Evolutionary conservation across 2,329 filamentous ascomycete species (phyloP).

Genomic region (Nemania sp.): DNA sequence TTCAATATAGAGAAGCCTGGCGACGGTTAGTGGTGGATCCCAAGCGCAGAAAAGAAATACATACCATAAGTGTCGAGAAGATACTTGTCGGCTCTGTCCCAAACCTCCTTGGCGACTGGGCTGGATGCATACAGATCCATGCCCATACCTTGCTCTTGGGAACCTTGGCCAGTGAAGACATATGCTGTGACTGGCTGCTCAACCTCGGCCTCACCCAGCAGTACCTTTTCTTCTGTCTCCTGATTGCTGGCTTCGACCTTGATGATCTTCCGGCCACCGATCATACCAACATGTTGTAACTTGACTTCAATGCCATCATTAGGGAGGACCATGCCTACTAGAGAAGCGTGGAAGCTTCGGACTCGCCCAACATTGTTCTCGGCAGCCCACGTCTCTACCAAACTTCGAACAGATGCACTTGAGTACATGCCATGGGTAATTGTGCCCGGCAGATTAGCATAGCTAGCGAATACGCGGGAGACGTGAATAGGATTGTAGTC

Average conservation of each 20-base stretch:
- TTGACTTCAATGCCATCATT: slow-evolving; percentile 95
- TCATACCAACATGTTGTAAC: slow-evolving; percentile 96
- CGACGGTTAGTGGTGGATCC: slow-evolving; percentile 13
- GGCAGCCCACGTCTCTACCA: slow-evolving; percentile 98
- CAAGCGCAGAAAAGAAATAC: slow-evolving; percentile 32
- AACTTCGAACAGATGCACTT: slow-evolving; percentile 89
- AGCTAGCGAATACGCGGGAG: slow-evolving; percentile 92
- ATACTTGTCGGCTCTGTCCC: slow-evolving; percentile 96
- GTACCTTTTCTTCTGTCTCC: slow-evolving; percentile 94
- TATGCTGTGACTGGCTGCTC: slow-evolving; percentile 97
- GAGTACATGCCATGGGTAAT: slow-evolving; percentile 99
- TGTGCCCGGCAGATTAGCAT: slow-evolving; percentile 92
- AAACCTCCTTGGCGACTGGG: slow-evolving; percentile 91
- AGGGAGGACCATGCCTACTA: slow-evolving; percentile 98
- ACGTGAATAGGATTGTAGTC: slow-evolving; percentile 99
- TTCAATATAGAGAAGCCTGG: slow-evolving; percentile 93
- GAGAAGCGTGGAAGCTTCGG: slow-evolving; percentile 91
- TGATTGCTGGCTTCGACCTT: slow-evolving; percentile 96
- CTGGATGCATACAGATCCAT: slow-evolving; percentile 98
- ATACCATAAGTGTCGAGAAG: slow-evolving; percentile 98
- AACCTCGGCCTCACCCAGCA: slow-evolving; percentile 93
- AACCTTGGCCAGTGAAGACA: slow-evolving; percentile 97
- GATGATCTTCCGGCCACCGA: slow-evolving; percentile 97
- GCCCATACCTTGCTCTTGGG: slow-evolving; percentile 98
- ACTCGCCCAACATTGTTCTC: slow-evolving; percentile 98